Conservation (phyloP, 2,329 filamentous ascomycete species). For the Apiospora rasikravindrae region DNA sequence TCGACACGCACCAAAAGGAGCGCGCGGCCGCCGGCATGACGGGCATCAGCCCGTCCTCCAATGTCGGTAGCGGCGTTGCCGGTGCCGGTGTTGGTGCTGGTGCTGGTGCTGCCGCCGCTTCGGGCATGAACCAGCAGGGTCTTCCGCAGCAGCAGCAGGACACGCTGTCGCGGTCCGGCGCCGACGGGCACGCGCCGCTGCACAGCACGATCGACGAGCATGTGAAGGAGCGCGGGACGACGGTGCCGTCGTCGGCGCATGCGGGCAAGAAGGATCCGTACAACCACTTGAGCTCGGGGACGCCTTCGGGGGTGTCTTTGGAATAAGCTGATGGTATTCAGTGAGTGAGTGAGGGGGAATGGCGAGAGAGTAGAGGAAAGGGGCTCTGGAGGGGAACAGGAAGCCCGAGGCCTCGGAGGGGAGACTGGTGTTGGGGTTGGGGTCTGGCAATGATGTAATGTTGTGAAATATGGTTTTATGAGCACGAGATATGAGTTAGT, state of each 20-base stretch:
- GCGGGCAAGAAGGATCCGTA: constrained; percentile 10
- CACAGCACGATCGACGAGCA: background rate
- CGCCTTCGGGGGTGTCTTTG: background rate
- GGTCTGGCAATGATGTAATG: background rate
- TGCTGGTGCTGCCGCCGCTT: background rate
- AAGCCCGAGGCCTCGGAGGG: background rate
- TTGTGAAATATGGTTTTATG: background rate
- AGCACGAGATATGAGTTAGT: background rate
- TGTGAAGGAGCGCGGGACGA: background rate
- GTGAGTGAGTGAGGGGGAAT: no score
- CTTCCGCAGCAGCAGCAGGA: background rate
- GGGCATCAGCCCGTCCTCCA: background rate
- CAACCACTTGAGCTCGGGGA: background rate
- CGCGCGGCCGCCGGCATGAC: constrained; percentile 1
- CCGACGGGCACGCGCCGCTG: background rate
- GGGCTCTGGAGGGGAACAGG: background rate
- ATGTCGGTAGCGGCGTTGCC: no score
- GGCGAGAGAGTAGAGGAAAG: background rate
- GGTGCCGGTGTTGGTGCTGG: background rate
- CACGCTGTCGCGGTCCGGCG: background rate
- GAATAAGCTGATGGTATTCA: background rate
- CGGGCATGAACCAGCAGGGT: background rate
- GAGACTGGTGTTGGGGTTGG: background rate
- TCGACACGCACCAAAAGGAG: background rate
- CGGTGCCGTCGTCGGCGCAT: background rate